Evolutionary conservation across 345 rosid genomes (phyloP).

Genomic region (Brassica incana): DNA sequence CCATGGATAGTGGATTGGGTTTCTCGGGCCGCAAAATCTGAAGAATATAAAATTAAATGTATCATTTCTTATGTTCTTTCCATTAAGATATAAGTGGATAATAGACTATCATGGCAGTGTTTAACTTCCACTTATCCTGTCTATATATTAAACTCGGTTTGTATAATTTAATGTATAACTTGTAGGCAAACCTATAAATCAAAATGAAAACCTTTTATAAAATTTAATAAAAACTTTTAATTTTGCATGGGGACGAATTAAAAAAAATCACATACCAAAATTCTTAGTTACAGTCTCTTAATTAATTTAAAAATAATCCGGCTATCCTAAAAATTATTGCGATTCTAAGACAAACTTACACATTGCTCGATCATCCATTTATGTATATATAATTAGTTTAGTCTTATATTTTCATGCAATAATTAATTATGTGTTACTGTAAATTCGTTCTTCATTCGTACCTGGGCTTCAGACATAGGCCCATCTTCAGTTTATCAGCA

Average conservation of each 20-base stretch:
- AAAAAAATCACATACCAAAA: background rate
- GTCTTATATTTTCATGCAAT: background rate
- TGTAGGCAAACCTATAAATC: background rate
- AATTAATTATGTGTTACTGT: background rate
- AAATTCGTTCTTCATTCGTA: background rate
- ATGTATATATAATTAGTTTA: background rate
- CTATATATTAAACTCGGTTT: background rate
- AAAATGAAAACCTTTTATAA: background rate
- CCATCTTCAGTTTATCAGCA: background rate
- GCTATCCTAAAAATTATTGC: background rate
- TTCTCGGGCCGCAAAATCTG: slow-evolving; percentile 37
- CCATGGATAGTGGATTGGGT: slow-evolving; percentile 40
- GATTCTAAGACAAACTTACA: background rate
- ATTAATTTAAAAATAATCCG: background rate
- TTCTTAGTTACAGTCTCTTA: background rate
- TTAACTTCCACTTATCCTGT: background rate
- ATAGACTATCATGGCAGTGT: background rate
- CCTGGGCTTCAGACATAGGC: background rate
- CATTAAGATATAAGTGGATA: background rate
- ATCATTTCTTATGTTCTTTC: background rate
- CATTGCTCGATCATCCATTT: background rate
- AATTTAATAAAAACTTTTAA: background rate
- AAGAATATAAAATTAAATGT: background rate
- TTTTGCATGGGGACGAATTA: background rate
- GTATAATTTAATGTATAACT: background rate